Conservation (phyloP, 1,284 basidiomycete genomes). For the Cryptococcus sp. region DNA sequence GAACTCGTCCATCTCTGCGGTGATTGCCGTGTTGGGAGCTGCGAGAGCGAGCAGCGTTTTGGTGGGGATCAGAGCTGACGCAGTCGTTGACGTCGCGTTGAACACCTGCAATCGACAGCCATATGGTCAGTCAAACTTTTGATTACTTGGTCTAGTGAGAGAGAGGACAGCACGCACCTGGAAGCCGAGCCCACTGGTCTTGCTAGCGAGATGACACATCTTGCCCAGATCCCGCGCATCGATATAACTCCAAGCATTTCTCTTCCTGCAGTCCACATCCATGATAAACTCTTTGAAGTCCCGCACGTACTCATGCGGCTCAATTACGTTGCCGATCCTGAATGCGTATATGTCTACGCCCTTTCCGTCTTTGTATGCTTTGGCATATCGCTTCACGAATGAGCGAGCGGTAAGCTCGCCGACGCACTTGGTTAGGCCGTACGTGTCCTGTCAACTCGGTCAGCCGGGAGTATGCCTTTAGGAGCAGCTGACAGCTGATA, state of each 20-base stretch:
- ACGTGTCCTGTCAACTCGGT: constrained; percentile 24
- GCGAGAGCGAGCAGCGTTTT: constrained; percentile 12
- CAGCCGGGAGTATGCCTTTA: no score
- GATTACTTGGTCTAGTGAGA: background rate
- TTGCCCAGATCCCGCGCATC: constrained; percentile 45
- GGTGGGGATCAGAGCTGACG: constrained; percentile 6
- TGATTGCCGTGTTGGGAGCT: background rate
- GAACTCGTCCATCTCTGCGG: background rate
- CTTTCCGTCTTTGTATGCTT: background rate
- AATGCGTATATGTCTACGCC: constrained; percentile 41
- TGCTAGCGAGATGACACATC: constrained; percentile 38
- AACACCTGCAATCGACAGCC: constrained; percentile 10
- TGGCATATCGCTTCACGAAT: constrained; percentile 35
- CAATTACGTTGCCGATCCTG: constrained; percentile 44
- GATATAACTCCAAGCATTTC: constrained; percentile 47
- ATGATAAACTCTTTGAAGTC: constrained; percentile 35
- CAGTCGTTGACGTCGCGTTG: constrained; percentile 22
- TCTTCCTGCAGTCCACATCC: constrained; percentile 33
- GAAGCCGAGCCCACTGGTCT: constrained; percentile 35
- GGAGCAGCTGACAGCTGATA: no score
- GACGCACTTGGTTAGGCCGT: constrained; percentile 38
- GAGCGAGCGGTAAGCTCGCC: constrained; percentile 39
- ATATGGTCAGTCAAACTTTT: background rate
- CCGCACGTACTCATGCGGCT: constrained; percentile 41
- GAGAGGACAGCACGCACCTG: constrained; percentile 29